phyloP scores from a whole-genome alignment of 805 yeast species.

The Barnettozyma wickerhamii region DNA sequence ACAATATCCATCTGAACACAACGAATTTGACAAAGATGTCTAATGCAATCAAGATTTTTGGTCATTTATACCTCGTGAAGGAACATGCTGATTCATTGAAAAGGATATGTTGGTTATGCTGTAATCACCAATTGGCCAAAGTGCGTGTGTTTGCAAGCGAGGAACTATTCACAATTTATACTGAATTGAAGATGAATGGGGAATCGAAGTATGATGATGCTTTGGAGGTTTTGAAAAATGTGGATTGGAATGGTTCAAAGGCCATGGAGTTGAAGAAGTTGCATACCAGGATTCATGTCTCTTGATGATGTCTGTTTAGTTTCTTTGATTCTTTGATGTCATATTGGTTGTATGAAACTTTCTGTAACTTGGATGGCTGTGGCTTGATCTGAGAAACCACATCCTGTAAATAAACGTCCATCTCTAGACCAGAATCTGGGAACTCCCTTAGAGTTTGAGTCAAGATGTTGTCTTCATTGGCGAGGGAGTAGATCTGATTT shows the following conservation, averaged over 20 bases:
- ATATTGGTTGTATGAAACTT: too few relatives aligned
- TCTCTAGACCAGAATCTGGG: too few relatives aligned
- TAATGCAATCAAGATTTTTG: constrained; percentile 40
- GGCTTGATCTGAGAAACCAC: too few relatives aligned
- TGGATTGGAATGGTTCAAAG: constrained; percentile 15
- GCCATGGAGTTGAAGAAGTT: background rate
- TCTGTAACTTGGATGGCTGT: too few relatives aligned
- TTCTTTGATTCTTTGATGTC: constrained; percentile 4
- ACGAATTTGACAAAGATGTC: constrained; percentile 34
- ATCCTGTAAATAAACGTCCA: too few relatives aligned
- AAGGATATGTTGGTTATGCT: constrained; percentile 27
- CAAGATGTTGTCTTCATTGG: too few relatives aligned
- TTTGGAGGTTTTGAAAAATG: constrained; percentile 9
- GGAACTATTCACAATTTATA: constrained; percentile 34
- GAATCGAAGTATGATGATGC: constrained; percentile 28
- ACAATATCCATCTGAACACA: constrained; percentile 54
- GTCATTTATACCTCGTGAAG: constrained; percentile 28
- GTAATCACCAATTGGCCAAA: constrained; percentile 28
- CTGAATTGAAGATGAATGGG: constrained; percentile 29
- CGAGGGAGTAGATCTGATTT: too few relatives aligned
- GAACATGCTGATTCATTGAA: constrained; percentile 15
- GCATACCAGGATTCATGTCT: background rate
- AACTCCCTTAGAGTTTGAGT: background rate
- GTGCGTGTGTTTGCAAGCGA: constrained; percentile 39
- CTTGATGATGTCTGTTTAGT: constrained; percentile 1